Evolutionary conservation across 176 grass and related monocot species (phyloP), one percentile per base, ranked within the genome.

Genomic region (Calamus simplicifolius): DNA sequence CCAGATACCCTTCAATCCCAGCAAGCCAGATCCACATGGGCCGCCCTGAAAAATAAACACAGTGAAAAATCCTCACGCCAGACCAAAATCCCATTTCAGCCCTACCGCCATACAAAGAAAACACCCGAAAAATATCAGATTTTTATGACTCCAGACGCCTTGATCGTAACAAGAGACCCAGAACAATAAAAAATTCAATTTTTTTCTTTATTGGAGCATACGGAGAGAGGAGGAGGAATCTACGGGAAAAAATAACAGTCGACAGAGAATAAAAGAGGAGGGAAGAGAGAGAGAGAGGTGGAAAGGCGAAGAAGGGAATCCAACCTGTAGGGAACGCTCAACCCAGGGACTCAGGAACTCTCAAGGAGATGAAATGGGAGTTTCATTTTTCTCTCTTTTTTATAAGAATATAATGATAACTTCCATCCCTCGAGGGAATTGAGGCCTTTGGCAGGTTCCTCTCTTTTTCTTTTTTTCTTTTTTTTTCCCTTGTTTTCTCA

Each of bases 291-390:
- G 30, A 52, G 50, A 16, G 50, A 29, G 56, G 63, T 25, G 18
- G 28, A 23, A 23, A 49, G 59, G 51, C 63, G 30, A 25, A 26
- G 21, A 50, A 65, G 51, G 27, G 53, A 56, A 60, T 58, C 38
- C 14, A 43, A 43, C 35, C 35, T 43, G 35, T 1, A 43, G 1
- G 35, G 8, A 43, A 13, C 1, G 8, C 68, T 51, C 14, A 59
- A 27, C 31, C 31, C 21, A 71, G 67, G 19, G 43, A 58, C 63
- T 30, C 49, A 69, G 81, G 73, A 85, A 69, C 67, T 64, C 68
- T 82, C 81, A 3, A 30, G 64, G 52, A 30, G 57, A 69, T 25
- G 63, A 81, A 73, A 64, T 80, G 76, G 63, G 35, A 1, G 35
- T 43, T 13, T 43, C 12, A 43, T 43, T 43, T 43, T 8, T 13